These are phyloP conservation scores for Mariannaea elegans DNA, from an alignment of 2,329 filamentous ascomycete species.

Conservation along the genomic window DNA sequence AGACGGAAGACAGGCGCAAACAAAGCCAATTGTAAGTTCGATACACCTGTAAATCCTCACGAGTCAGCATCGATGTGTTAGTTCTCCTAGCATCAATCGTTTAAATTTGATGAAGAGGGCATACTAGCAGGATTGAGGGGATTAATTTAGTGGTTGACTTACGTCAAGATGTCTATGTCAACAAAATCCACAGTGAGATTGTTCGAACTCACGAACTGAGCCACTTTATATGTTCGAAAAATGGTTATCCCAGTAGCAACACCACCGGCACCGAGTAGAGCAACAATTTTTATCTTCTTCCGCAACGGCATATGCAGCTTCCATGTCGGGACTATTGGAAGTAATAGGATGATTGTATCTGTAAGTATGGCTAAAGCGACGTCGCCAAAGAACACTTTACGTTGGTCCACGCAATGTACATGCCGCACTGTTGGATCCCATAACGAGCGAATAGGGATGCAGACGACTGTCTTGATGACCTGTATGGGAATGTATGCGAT, in stretches of 20 bases:
- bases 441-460: constrained; percentile 51
- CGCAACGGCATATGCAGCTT: constrained; percentile 23
- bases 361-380: constrained; percentile 27
- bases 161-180: constrained; percentile 29
- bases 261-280: constrained; percentile 31
- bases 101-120: too few species aligned
- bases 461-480: constrained; percentile 53
- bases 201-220: constrained; percentile 27
- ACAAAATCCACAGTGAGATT: constrained; percentile 33
- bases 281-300: constrained; percentile 33
- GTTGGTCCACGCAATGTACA: constrained; percentile 48
- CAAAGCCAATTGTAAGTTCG: constrained; percentile 33
- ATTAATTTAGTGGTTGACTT: not conserved
- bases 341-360: constrained; percentile 29
- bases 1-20: constrained; percentile 35
- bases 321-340: constrained; percentile 32
- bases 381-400: constrained; percentile 36
- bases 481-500: constrained; percentile 28
- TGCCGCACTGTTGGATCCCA: constrained; percentile 44
- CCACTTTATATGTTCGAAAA: constrained; percentile 18
- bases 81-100: too few species aligned
- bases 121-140: too few species aligned
- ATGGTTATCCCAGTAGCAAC: constrained; percentile 33
- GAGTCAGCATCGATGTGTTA: not conserved
- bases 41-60: constrained; percentile 9